A percentile compares a stretch with the other conserved stretches of the same genome.
Evolutionary conservation across 352 stramenopile genomes (phyloP).

Genomic region (Phytophthora kernoviae): DNA sequence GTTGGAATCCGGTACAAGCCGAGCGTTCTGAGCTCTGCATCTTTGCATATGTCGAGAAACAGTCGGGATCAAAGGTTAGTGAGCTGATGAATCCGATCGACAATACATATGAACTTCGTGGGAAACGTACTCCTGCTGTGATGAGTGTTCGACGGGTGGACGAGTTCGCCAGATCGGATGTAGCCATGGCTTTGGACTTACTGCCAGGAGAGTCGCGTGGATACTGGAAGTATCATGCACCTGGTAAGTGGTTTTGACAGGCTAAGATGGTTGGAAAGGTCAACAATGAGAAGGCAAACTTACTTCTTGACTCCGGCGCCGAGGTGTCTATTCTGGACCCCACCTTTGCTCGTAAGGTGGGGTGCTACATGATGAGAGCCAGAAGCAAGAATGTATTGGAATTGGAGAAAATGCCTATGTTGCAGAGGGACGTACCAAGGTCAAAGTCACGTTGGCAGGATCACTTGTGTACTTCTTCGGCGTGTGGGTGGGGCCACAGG

Average conservation of each 20-base stretch:
- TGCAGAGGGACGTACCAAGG: not conserved
- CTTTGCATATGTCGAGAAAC: slow-evolving; percentile 1
- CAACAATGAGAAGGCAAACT: not conserved
- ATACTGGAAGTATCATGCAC: no score
- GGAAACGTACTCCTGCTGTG: not conserved
- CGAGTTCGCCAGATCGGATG: slow-evolving; percentile 5
- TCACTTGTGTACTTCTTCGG: slow-evolving; percentile 7
- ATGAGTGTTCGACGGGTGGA: not conserved
- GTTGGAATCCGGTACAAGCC: no score
- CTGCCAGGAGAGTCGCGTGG: slow-evolving; percentile 16
- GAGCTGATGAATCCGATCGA: no score
- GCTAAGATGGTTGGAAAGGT: not conserved
- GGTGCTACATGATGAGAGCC: not conserved
- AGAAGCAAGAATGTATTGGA: not conserved
- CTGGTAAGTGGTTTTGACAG: not conserved
- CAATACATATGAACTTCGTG: slow-evolving; percentile 17
- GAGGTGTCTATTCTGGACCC: slow-evolving; percentile 5
- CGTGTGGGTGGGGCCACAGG: slow-evolving; percentile 5
- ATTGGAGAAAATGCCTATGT: not conserved
- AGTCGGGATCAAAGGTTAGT: not conserved
- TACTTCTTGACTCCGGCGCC: slow-evolving; percentile 24
- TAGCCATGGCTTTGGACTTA: slow-evolving; percentile 10
- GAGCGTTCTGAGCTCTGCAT: slow-evolving; percentile 11
- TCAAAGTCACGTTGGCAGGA: slow-evolving; percentile 9
- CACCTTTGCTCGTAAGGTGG: slow-evolving; percentile 1